Base-by-base conservation (phyloP, 352 stramenopile species). In the Phytophthora sp. region DNA sequence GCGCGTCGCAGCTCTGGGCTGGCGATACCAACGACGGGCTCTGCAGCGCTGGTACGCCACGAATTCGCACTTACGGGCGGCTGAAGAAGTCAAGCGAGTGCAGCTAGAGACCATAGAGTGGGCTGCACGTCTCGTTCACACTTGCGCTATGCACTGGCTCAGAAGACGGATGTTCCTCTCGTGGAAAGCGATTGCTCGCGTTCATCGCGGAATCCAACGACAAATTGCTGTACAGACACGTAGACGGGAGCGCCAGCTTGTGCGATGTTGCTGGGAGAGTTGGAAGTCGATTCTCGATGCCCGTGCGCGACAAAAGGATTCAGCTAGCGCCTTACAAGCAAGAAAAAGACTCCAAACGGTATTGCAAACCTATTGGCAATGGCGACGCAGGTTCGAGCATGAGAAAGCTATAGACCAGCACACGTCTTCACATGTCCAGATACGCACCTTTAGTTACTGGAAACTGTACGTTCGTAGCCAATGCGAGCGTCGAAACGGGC, bases 401-500 rank as follows among this genome's bases (percentile, higher is more conserved):
- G 24, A 63, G 15, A 42, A 58, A 31, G 31, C 56, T 44, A 12
- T 46, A 21, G 30, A 29, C 13, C 20, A 9, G 12, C 18, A 65
- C 15, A 42, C 24, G 1, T 24, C 30, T 1, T 45, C 31, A 1
- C 50, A 51, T 15, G 31, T 66, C 30, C 45, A 69, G 36, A 26
- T 64, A 26, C 45, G 26, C 23, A 30, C n/a, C n/a, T 75, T 71
- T 51, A 65, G 41, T 26, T 60, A 55, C 18, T 71, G 63, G 66
- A 66, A 60, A 38, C 24, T 69, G 24, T 49, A 58, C 54, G 20
- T 21, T 33, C 27, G 26, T n/a, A 62, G 24, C 23, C 30, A 36
- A 30, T 24, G 20, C 33, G 49, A 41, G 18, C 36, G 35, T 36
- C 52, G 58, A 21, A 18, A 65, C 6, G 51, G 46, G 13, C 21